Evolutionary conservation across 371 early-diverging fungal species (phyloP).

Genomic region (Syncephalis fuscata): DNA sequence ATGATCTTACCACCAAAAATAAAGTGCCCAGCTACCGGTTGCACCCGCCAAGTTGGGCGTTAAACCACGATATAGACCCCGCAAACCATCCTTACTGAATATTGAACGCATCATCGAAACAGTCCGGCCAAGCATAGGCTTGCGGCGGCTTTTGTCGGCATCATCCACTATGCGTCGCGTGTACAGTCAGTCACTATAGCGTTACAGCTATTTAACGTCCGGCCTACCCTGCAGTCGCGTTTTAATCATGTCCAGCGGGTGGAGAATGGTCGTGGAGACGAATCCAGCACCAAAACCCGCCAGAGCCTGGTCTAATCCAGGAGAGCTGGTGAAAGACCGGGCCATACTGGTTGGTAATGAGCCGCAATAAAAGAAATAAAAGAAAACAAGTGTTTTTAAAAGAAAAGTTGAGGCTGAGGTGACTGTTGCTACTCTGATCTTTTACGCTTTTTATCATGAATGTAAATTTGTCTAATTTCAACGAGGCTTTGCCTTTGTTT

Average conservation of each 20-base stretch:
- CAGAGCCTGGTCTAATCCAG: slow-evolving; percentile 54
- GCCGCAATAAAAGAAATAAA: no score
- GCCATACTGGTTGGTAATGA: neutral
- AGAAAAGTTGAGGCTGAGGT: no score
- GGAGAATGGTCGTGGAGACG: slow-evolving; percentile 62
- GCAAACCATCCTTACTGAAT: slow-evolving; percentile 29
- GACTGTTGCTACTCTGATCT: no score
- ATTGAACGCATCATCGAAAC: slow-evolving; percentile 38
- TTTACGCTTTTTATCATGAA: no score
- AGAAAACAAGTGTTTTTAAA: no score
- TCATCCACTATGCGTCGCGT: slow-evolving; percentile 24
- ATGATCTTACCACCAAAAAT: slow-evolving; percentile 68
- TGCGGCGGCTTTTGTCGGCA: slow-evolving; percentile 14
- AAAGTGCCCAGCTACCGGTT: slow-evolving; percentile 88
- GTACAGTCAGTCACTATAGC: neutral
- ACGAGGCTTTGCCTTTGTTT: no score
- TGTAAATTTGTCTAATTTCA: no score
- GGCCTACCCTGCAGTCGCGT: slow-evolving; percentile 69
- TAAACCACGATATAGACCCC: slow-evolving; percentile 81
- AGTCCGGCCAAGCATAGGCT: slow-evolving; percentile 46
- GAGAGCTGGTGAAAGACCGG: neutral
- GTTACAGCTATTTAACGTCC: neutral
- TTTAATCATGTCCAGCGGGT: slow-evolving; percentile 87
- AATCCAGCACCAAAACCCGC: slow-evolving; percentile 81
- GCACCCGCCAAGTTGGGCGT: slow-evolving; percentile 82